A percentile compares a stretch with the other conserved stretches of the same genome.
Conservation (phyloP, 2,329 filamentous ascomycete genomes). For the Ascochyta clinopodiicola region DNA sequence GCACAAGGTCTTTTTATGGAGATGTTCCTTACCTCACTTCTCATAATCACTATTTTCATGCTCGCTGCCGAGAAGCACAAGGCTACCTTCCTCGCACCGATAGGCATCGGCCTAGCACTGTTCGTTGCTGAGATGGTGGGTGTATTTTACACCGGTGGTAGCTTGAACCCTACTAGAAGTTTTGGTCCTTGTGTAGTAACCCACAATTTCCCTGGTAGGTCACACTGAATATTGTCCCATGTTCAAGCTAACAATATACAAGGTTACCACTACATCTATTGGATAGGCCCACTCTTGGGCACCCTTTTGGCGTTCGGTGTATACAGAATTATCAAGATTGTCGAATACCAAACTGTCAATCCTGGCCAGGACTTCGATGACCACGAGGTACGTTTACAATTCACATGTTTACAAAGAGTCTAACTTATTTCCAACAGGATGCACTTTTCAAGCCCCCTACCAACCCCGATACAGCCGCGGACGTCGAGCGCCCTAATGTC, state of each 20-base stretch:
- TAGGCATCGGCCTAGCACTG: conserved; percentile 74
- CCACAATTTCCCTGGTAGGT: conserved; percentile 36
- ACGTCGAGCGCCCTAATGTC: conserved; percentile 43
- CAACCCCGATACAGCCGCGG: conserved; percentile 29
- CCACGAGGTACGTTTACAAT: conserved; percentile 31
- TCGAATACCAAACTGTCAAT: conserved; percentile 53
- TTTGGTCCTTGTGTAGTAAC: conserved; percentile 53
- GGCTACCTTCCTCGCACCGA: conserved; percentile 72
- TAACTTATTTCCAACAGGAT: conserved; percentile 19
- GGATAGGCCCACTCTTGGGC: conserved; percentile 48
- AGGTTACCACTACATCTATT: conserved; percentile 54
- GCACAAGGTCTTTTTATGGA: conserved; percentile 49
- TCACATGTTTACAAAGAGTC: background rate
- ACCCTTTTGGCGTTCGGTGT: conserved; percentile 47
- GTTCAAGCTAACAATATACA: too few species aligned
- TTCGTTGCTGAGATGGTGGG: conserved; percentile 66
- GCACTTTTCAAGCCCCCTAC: conserved; percentile 40
- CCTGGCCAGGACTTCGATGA: conserved; percentile 50
- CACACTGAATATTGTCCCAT: too few species aligned
- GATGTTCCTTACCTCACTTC: conserved; percentile 49
- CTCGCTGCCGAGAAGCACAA: conserved; percentile 76
- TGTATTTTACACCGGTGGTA: conserved; percentile 54
- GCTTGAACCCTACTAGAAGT: conserved; percentile 50
- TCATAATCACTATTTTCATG: conserved; percentile 60
- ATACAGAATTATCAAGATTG: conserved; percentile 50